Base-by-base conservation (phyloP, 1,139 yeast species). In the Lodderomyces oxycetoniae region DNA sequence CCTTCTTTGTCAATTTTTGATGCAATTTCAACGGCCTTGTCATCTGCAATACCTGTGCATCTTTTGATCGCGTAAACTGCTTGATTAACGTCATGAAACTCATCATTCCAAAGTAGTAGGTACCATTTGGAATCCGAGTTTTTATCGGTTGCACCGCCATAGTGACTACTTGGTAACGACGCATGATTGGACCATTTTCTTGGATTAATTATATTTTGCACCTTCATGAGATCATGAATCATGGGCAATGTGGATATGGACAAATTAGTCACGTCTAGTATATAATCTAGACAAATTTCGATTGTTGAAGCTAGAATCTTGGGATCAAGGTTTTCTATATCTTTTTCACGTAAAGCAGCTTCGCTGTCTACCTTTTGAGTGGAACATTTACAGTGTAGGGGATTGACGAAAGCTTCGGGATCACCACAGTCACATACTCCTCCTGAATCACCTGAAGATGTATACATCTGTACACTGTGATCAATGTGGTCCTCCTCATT, bases 351-450 rank as follows among this genome's bases (percentile, higher is more conserved):
- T 8, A 20, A n/a, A n/a, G 23, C 11, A 17, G 12, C 6, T 11
- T 33, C 35, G 3, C 45, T 40, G 13, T 32, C 38, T 10, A 37
- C 24, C 25, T 20, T 28, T 5, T 30, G 29, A n/a, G 30, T 16
- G 29, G 52, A 55, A 40, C 67, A 61, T 30, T 50, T 54, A 55
- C 96, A 89, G 36, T 74, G 60, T 34, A 79, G 61, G 3, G 62
- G 57, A 4, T 52, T 55, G 21, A 63, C 70, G 79, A 95, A 89
- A 0, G 95, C 94, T 42, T 81, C 86, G 0, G 74, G 68, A 52
- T 91, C 96, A 2, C 97, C 96, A 60, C 97, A 91, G 53, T 91
- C 96, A 54, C 97, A 91, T 15, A 81, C 73, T 2, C 89, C 86
- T 8, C 71, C 75, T 32, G 65, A 64, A 5, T 48, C 47, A 1